Evolutionary conservation across 257 asterid species (phyloP), one percentile per base, ranked within the genome.

Genomic region (Mentha longifolia): DNA sequence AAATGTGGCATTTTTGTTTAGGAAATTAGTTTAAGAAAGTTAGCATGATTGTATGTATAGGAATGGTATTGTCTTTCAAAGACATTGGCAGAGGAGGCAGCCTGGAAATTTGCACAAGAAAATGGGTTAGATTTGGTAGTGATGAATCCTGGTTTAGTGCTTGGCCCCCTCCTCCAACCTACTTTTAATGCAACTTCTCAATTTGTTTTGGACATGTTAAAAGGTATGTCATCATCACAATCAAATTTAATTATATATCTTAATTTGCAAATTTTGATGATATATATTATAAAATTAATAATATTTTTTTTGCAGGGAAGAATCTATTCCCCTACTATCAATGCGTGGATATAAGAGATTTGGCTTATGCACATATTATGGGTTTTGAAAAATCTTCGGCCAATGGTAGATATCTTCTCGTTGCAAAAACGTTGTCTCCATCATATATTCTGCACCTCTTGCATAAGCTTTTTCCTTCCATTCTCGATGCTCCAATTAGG

Each of bases 151-250:
- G 39, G 20, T 4, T 5, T 58, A n/a, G 64, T 58, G 17, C n/a
- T 58, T 31, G 64, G 64, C 10, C 64, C 64, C 0, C 43, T 58
- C 13, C 43, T 58, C 3, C 43, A 91, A 81, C 95, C 95, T 45
- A 87, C 89, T 41, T 88, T 91, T 9, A 91, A 91, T 78, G 84
- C 91, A 20, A 87, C 92, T 67, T 78, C 92, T 71, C 20, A 47
- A 47, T 15, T 47, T 47, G 3, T 47, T 47, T 15, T 47, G 54
- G 20, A 47, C 22, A 47, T 47, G 39, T 35, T 35, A 35, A 35
- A 35, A 35, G 75, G 74, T 41, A 12, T 2, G 31, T 28, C 31
- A 28, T 6, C 43, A 39, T 39, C 9, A 3, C 6, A 7, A 37
- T 4, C 6, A 6, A 39, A 39, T 6, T 39, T 39, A 39, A 39